Percentiles rank a stretch among this genome's conserved stretches.
These are phyloP conservation scores for Suhomyces sp. DNA, from an alignment of 805 yeast species.

Conservation along the genomic window DNA sequence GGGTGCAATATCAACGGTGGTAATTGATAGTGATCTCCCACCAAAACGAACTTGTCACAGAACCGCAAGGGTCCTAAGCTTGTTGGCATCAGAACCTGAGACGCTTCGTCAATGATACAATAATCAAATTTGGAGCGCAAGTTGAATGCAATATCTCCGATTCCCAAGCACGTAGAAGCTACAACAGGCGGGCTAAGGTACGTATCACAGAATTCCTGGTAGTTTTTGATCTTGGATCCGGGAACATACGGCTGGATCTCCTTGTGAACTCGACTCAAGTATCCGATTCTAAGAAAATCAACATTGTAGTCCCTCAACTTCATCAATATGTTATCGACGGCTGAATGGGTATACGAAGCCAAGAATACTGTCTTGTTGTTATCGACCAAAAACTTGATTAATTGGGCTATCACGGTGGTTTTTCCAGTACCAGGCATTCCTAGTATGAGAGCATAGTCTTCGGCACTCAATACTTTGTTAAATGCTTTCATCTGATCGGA, in stretches of 20 bases:
- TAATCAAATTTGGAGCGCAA: slow-evolving; percentile 68
- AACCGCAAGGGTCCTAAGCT: slow-evolving; percentile 83
- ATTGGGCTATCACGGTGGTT: slow-evolving; percentile 80
- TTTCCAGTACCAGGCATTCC: slow-evolving; percentile 99
- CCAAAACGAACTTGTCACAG: slow-evolving; percentile 77
- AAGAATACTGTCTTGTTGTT: slow-evolving; percentile 67
- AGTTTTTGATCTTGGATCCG: slow-evolving; percentile 31
- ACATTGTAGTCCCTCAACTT: slow-evolving; percentile 49
- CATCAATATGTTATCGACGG: slow-evolving; percentile 86
- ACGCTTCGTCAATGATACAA: slow-evolving; percentile 95
- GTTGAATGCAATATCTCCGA: slow-evolving; percentile 58
- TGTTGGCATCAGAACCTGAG: slow-evolving; percentile 89
- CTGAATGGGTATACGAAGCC: slow-evolving; percentile 90
- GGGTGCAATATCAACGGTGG: slow-evolving; percentile 75
- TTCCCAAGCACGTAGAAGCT: slow-evolving; percentile 85
- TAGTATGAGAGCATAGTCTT: slow-evolving; percentile 75
- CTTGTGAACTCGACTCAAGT: slow-evolving; percentile 56
- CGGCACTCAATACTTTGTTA: slow-evolving; percentile 55
- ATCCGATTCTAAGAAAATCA: slow-evolving; percentile 66
- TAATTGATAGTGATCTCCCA: slow-evolving; percentile 94
- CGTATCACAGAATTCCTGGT: slow-evolving; percentile 44
- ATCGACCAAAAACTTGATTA: slow-evolving; percentile 59
- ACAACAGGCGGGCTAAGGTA: slow-evolving; percentile 66
- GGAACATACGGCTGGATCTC: slow-evolving; percentile 55
- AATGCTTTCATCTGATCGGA: slow-evolving; percentile 71